phyloP scores from a whole-genome alignment of 2,329 filamentous ascomycete genomes.

The Fusarium begoniae region DNA sequence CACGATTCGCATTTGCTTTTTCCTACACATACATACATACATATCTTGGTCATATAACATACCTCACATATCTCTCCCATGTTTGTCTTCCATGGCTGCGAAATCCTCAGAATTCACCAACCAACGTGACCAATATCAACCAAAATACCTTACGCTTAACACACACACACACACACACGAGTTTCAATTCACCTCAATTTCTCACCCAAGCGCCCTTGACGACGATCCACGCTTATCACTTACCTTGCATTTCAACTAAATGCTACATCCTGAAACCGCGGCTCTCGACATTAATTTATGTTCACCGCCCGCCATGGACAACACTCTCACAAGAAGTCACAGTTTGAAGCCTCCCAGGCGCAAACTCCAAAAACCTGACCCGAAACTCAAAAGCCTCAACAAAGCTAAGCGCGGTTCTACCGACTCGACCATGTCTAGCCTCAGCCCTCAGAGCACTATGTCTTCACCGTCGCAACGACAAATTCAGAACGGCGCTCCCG shows the following conservation, averaged over 20 bases:
- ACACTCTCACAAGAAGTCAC: slow-evolving; percentile 16
- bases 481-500: slow-evolving; percentile 35
- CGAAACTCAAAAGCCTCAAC: slow-evolving; percentile 40
- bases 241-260: slow-evolving; percentile 6
- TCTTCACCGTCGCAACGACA: slow-evolving; percentile 33
- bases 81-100: slow-evolving; percentile 19
- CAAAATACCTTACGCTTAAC: background rate
- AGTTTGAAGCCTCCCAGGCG: slow-evolving; percentile 41
- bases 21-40: background rate
- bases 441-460: slow-evolving; percentile 23
- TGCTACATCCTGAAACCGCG: slow-evolving; percentile 18
- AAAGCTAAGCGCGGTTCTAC: slow-evolving; percentile 40
- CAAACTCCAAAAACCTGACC: slow-evolving; percentile 46
- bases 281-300: slow-evolving; percentile 8
- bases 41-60: slow-evolving; percentile 25
- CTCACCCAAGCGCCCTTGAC: slow-evolving; percentile 7
- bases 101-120: background rate
- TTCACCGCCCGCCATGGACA: slow-evolving; percentile 18
- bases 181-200: background rate
- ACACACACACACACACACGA: background rate
- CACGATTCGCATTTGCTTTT: slow-evolving; percentile 21
- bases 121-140: slow-evolving; percentile 20
- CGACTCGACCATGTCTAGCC: slow-evolving; percentile 38
- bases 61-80: background rate
- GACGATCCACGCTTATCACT: slow-evolving; percentile 16